phyloP scores from a whole-genome alignment of 208 protist genomes.

The Phytomonas francai region DNA sequence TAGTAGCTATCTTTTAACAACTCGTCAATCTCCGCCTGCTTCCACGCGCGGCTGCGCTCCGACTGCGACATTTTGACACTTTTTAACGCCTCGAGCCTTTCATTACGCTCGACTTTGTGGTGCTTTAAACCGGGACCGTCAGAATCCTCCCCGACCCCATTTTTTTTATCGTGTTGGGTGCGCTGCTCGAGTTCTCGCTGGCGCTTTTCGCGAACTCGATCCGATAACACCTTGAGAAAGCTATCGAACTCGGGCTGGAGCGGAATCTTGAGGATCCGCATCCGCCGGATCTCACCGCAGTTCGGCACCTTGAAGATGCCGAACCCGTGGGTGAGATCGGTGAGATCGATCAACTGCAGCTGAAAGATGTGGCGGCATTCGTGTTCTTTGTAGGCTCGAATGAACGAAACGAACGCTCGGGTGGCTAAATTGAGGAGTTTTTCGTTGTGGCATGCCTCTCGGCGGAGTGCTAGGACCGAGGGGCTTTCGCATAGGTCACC shows the following conservation, averaged over 20 bases:
- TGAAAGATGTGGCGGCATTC: constrained; percentile 92
- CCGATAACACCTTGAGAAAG: constrained; percentile 39
- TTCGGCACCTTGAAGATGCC: constrained; percentile 86
- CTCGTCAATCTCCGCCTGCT: constrained; percentile 83
- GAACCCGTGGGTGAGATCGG: constrained; percentile 91
- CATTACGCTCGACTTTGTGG: constrained; percentile 81
- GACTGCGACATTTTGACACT: constrained; percentile 71
- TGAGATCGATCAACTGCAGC: constrained; percentile 90
- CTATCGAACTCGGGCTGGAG: constrained; percentile 77
- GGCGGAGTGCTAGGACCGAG: constrained; percentile 48
- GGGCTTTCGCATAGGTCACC: constrained; percentile 80
- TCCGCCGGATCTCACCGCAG: constrained; percentile 85
- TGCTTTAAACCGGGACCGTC: constrained; percentile 22
- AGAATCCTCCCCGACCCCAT: constrained; percentile 13
- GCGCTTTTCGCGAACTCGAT: constrained; percentile 44
- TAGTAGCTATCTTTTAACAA: constrained; percentile 88
- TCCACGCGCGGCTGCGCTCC: constrained; percentile 75
- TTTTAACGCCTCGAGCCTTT: constrained; percentile 80
- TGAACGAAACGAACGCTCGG: constrained; percentile 88
- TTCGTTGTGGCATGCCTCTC: constrained; percentile 36
- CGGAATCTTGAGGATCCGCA: constrained; percentile 69
- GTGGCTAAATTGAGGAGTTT: constrained; percentile 74
- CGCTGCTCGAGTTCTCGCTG: constrained; percentile 45
- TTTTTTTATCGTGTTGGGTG: constrained; percentile 6
- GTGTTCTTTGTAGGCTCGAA: constrained; percentile 93